A percentile compares a stretch with the other conserved stretches of the same genome.
These are phyloP conservation scores for Taphrina sp. DNA, from an alignment of 1,139 yeast species.

Conservation along the genomic window DNA sequence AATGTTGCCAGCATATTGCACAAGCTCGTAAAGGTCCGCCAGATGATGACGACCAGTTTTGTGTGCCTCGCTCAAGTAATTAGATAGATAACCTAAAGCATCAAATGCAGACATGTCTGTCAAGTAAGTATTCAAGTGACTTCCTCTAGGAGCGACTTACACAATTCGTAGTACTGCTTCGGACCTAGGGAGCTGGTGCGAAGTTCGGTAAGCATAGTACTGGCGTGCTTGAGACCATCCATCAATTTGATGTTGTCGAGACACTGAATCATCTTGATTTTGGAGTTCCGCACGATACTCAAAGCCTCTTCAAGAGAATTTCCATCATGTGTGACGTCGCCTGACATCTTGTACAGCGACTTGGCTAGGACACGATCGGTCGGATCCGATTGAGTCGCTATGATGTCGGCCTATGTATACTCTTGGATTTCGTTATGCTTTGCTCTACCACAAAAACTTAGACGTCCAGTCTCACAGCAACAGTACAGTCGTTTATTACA, in stretches of 20 bases:
- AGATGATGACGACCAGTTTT: constrained; percentile 61
- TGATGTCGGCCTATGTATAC: no score
- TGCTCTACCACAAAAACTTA: no score
- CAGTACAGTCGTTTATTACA: no score
- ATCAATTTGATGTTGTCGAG: constrained; percentile 70
- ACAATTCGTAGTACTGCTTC: constrained; percentile 89
- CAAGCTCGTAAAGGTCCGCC: constrained; percentile 88
- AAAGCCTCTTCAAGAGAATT: constrained; percentile 53
- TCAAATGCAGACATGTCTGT: constrained; percentile 61
- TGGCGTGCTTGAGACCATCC: constrained; percentile 86
- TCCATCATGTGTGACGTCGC: constrained; percentile 18
- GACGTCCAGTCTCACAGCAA: no score
- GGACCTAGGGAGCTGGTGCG: constrained; percentile 77
- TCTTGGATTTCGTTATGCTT: no score
- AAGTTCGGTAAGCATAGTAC: constrained; percentile 76
- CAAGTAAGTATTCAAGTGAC: not conserved
- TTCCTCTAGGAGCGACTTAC: constrained; percentile 48
- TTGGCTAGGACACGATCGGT: constrained; percentile 17
- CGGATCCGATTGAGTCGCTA: no score
- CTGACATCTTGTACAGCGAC: constrained; percentile 11
- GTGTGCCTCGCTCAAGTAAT: constrained; percentile 65
- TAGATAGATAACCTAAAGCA: constrained; percentile 67
- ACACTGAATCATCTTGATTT: constrained; percentile 71
- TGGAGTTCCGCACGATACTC: constrained; percentile 64
- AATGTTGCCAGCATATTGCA: constrained; percentile 84